These are phyloP conservation scores for Starmerella lactis-condensi DNA, from an alignment of 805 yeast species.

Conservation along the genomic window DNA sequence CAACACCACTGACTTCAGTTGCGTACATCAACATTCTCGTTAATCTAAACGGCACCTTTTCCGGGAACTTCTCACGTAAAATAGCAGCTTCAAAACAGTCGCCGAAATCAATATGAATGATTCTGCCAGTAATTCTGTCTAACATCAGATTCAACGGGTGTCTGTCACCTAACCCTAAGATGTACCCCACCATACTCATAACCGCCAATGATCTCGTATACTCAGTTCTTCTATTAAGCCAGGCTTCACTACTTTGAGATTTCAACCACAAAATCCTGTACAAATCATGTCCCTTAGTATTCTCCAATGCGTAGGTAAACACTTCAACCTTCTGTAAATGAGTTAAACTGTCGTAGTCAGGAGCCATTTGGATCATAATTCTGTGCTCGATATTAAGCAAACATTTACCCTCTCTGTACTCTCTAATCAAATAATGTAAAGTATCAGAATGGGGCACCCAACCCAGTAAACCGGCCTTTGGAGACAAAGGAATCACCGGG, in stretches of 20 bases:
- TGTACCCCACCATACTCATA: conserved; percentile 98
- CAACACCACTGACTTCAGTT: conserved; percentile 97
- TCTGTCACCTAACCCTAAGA: conserved; percentile 89
- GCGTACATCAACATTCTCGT: conserved; percentile 96
- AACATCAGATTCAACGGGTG: conserved; percentile 95
- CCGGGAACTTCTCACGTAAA: conserved; percentile 89
- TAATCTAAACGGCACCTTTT: conserved; percentile 89
- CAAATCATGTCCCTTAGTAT: conserved; percentile 88
- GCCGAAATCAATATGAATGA: conserved; percentile 93
- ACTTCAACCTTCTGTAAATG: conserved; percentile 87
- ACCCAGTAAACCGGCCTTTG: conserved; percentile 86
- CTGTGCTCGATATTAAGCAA: conserved; percentile 83
- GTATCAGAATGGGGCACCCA: conserved; percentile 98
- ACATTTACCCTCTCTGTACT: conserved; percentile 80
- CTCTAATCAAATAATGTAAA: conserved; percentile 78
- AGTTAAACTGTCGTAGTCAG: conserved; percentile 79
- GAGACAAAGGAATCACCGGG: conserved; percentile 89
- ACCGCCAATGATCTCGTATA: conserved; percentile 91
- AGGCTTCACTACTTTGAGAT: conserved; percentile 86
- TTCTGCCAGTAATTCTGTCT: conserved; percentile 86
- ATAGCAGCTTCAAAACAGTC: conserved; percentile 99
- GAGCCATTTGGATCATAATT: conserved; percentile 95
- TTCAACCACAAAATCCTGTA: conserved; percentile 93
- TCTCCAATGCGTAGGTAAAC: conserved; percentile 85
- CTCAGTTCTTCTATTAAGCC: conserved; percentile 93